These are phyloP conservation scores for Lepidium aucheri DNA, from an alignment of 345 rosid genomes.

Conservation along the genomic window DNA sequence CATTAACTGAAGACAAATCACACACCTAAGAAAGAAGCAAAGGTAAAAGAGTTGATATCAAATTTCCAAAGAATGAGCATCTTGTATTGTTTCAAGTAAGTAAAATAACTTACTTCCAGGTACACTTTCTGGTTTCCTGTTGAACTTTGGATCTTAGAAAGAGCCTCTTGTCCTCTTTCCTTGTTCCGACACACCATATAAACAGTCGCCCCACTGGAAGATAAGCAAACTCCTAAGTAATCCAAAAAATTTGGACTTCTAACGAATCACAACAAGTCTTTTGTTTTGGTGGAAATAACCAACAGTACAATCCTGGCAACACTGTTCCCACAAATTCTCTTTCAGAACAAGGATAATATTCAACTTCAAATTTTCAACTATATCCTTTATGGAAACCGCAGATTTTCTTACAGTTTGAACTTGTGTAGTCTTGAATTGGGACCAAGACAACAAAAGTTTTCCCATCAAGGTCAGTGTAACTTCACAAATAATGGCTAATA, in stretches of 20 bases:
- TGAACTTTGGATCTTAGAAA: conserved; percentile 54
- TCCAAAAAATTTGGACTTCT: not conserved
- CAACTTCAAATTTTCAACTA: not conserved
- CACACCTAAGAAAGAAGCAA: conserved; percentile 54
- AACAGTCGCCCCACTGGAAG: conserved; percentile 73
- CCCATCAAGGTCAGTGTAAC: not conserved
- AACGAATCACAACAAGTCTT: not conserved
- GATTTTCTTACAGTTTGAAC: not conserved
- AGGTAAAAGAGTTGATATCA: not conserved
- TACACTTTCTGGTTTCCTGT: conserved; percentile 76
- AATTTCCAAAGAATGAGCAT: not conserved
- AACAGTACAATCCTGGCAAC: not conserved
- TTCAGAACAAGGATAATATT: not conserved
- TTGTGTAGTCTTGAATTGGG: not conserved
- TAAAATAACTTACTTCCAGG: conserved; percentile 53
- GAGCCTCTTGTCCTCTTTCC: conserved; percentile 80
- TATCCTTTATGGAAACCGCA: not conserved
- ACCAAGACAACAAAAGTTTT: not conserved
- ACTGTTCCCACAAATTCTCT: not conserved
- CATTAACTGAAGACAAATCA: conserved; percentile 72
- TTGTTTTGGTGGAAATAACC: no score
- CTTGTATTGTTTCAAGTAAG: not conserved
- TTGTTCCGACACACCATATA: conserved; percentile 81
- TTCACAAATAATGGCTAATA: no score
- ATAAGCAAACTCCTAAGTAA: not conserved